A percentile compares a stretch with the other conserved stretches of the same genome.
These are phyloP conservation scores for Pythium graminicola DNA, from an alignment of 352 stramenopile species.

Conservation along the genomic window DNA sequence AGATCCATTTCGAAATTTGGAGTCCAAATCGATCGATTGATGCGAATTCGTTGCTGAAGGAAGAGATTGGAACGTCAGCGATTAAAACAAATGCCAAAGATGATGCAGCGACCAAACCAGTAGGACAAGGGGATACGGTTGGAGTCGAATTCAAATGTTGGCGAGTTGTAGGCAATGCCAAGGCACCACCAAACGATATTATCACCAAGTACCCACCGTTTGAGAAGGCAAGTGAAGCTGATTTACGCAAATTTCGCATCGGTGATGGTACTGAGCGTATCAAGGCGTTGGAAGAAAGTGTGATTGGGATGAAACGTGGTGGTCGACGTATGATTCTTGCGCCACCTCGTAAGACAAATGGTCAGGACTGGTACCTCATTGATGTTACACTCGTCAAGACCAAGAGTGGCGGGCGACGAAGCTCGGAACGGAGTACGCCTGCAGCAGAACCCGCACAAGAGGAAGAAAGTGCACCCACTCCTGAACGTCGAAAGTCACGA, in stretches of 20 bases:
- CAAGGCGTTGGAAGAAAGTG: constrained; percentile 82
- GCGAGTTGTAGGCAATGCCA: constrained; percentile 68
- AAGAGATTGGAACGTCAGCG: constrained; percentile 35
- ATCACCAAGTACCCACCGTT: constrained; percentile 77
- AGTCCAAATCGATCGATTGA: constrained; percentile 19
- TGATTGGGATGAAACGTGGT: constrained; percentile 87
- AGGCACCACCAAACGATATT: constrained; percentile 45
- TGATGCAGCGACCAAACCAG: constrained; percentile 13
- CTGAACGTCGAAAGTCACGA: constrained; percentile 8
- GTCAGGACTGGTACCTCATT: constrained; percentile 78
- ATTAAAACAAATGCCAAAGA: constrained; percentile 46
- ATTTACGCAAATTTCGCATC: constrained; percentile 67
- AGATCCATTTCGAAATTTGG: constrained; percentile 81
- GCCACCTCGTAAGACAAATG: constrained; percentile 72
- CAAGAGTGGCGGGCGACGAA: constrained; percentile 40
- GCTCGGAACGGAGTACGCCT: constrained; percentile 24
- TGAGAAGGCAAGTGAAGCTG: constrained; percentile 41
- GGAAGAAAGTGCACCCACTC: background rate
- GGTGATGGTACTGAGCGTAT: constrained; percentile 77
- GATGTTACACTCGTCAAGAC: constrained; percentile 71
- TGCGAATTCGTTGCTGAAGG: constrained; percentile 16
- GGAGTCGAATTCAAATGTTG: constrained; percentile 64
- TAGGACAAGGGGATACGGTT: constrained; percentile 54
- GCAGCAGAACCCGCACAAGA: background rate
- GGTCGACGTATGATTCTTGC: constrained; percentile 85